These are phyloP conservation scores for Neotropicomus parvogracilis DNA, from an alignment of 1,284 basidiomycete species.

Conservation along the genomic window DNA sequence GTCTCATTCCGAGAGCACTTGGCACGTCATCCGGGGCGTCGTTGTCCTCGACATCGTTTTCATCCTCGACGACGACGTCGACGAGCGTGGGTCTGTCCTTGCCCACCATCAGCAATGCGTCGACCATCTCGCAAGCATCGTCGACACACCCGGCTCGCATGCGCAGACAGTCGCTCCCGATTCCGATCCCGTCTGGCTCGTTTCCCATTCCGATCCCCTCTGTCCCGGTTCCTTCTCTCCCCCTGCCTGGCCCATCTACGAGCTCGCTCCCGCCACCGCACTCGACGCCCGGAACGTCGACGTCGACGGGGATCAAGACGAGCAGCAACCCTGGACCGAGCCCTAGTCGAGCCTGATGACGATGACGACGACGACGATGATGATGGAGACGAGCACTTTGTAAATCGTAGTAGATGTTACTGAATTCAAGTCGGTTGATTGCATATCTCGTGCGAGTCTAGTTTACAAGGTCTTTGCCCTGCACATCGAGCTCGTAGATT, in stretches of 20 bases:
- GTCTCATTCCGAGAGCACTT: constrained; percentile 2
- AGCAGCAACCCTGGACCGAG: neutral
- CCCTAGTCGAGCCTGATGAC: constrained; percentile 3
- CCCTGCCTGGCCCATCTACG: no score
- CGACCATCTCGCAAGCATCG: constrained; percentile 3
- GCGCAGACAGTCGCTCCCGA: constrained; percentile 16
- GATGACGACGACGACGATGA: neutral
- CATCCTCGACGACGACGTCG: constrained; percentile 2
- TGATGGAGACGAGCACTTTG: constrained; percentile 1
- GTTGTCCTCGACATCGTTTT: neutral
- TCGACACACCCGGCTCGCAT: constrained; percentile 1
- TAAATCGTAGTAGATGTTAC: constrained; percentile 18
- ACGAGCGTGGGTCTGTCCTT: neutral
- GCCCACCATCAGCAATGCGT: neutral
- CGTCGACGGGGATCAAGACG: neutral
- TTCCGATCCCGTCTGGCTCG: neutral
- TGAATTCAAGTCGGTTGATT: constrained; percentile 30
- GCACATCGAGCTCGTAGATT: constrained; percentile 60
- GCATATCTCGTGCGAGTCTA: constrained; percentile 13
- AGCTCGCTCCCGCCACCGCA: neutral
- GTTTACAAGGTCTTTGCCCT: constrained; percentile 36
- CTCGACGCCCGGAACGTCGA: neutral
- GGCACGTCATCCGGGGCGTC: neutral
- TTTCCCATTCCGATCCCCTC: neutral
- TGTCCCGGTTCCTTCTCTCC: no score